These are phyloP conservation scores for Neophaeococcomyces mojaviensis DNA, from an alignment of 2,329 filamentous ascomycete species.

Conservation along the genomic window DNA sequence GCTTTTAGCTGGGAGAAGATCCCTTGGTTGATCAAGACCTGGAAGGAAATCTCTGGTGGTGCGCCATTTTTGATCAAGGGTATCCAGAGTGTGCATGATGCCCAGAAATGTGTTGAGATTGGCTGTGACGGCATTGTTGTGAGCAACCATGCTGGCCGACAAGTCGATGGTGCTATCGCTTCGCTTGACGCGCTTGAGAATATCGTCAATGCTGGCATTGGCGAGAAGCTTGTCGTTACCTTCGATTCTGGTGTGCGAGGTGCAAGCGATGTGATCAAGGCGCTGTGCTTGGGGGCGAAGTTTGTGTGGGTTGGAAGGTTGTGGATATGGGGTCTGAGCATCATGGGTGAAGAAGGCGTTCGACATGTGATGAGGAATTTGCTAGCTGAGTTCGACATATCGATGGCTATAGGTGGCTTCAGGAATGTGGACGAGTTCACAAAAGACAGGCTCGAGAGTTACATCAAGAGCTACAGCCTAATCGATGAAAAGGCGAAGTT, in stretches of 20 bases:
- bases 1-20: conserved; percentile 61
- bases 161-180: conserved; percentile 54
- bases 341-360: conserved; percentile 55
- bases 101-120: conserved; percentile 49
- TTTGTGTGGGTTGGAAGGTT: conserved; percentile 56
- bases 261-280: conserved; percentile 54
- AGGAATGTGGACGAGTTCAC: conserved; percentile 45
- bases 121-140: conserved; percentile 62
- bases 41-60: conserved; percentile 47
- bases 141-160: conserved; percentile 63
- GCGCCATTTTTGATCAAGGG: conserved; percentile 60
- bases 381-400: conserved; percentile 55
- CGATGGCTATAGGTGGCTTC: conserved; percentile 53
- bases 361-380: conserved; percentile 56
- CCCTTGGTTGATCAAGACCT: conserved; percentile 54
- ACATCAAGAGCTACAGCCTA: conserved; percentile 36
- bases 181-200: conserved; percentile 54
- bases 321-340: conserved; percentile 54
- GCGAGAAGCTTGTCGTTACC: conserved; percentile 47
- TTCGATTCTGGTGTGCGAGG: conserved; percentile 54
- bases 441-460: conserved; percentile 34
- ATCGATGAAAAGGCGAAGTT: conserved; percentile 30
- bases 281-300: conserved; percentile 53
- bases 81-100: conserved; percentile 60
- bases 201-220: conserved; percentile 45